These are phyloP conservation scores for Lentinula novae-zelandiae DNA, from an alignment of 1,284 basidiomycete genomes.

Conservation along the genomic window DNA sequence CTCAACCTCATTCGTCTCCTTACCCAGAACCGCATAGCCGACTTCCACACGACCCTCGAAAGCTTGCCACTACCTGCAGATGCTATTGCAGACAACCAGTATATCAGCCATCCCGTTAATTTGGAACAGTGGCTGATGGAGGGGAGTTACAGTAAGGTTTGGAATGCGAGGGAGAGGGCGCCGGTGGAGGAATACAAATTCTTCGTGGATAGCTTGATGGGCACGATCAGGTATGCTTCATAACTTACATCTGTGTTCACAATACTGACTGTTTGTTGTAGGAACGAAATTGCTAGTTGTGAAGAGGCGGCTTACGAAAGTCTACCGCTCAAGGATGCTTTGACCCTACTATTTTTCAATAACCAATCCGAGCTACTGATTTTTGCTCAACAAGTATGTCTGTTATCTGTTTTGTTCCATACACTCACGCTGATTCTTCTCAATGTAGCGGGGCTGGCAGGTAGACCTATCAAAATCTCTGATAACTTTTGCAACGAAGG, in stretches of 20 bases:
- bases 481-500: slow-evolving; percentile 66
- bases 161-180: slow-evolving; percentile 89
- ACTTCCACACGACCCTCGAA: slow-evolving; percentile 99
- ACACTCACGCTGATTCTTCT: slow-evolving; percentile 8
- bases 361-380: slow-evolving; percentile 70
- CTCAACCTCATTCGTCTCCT: slow-evolving; percentile 93
- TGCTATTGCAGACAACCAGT: slow-evolving; percentile 71
- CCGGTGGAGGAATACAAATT: slow-evolving; percentile 86
- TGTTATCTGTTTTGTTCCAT: slow-evolving; percentile 17
- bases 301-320: slow-evolving; percentile 89
- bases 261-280: slow-evolving; percentile 25
- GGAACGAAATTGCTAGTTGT: slow-evolving; percentile 92
- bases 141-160: slow-evolving; percentile 97
- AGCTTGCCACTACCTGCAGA: slow-evolving; percentile 80
- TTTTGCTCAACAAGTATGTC: slow-evolving; percentile 72
- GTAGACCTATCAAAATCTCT: slow-evolving; percentile 57
- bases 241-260: neutral
- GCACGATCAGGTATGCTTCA: slow-evolving; percentile 76
- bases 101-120: slow-evolving; percentile 83
- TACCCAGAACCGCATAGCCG: slow-evolving; percentile 94
- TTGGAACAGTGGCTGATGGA: slow-evolving; percentile 99
- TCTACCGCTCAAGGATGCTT: slow-evolving; percentile 84
- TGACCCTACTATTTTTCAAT: slow-evolving; percentile 85
- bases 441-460: slow-evolving; percentile 65
- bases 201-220: slow-evolving; percentile 89